Evolutionary conservation across 1,284 basidiomycete genomes (phyloP), one percentile per base, ranked within the genome.

Genomic region (Takashimella koratensis): DNA sequence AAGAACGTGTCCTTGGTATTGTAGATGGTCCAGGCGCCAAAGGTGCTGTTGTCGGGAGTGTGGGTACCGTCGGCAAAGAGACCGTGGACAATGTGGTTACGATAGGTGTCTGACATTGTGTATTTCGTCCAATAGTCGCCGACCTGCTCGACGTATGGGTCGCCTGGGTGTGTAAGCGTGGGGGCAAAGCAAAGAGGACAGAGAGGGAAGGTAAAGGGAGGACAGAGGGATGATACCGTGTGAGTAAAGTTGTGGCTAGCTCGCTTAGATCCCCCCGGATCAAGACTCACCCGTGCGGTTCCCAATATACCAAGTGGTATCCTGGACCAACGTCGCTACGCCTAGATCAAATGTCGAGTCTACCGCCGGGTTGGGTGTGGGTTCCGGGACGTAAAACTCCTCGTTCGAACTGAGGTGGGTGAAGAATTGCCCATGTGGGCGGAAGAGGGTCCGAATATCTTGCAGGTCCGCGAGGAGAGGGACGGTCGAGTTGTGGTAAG

Each of bases 81-180:
- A 12, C 70, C 68, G 40, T 68, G 64, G 3, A 58, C 68, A 16
- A 53, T 50, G 52, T 65, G 63, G 43, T 66, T 60, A 56, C 53
- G 39, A 43, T 62, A 62, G 4, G 45, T 25, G 41, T 67, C 67
- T 12, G 63, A 53, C 52, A 59, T 62, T 4, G 55, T 46, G 52
- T 72, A 70, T 45, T 71, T 69, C 5, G 70, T 71, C 43, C 63
- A 71, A 52, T 68, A 71, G 56, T 68, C 65, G 2, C 62, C 58
- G 5, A 56, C 53, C 27, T 62, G 51, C 47, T 49, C 40, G 19
- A 63, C 59, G 47, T 56, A 63, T 2, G 59, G 51, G 48, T 64
- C 61, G 45, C 56, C 52, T n/a, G 53, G 25, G 27, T 21, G 30
- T 36, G 16, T 36, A 16, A 36, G 30, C 16, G 16, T 16, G 8